Evolutionary conservation across 2,329 filamentous ascomycete species (phyloP), one percentile per base, ranked within the genome.

Genomic region (Colletotrichum abscissum): DNA sequence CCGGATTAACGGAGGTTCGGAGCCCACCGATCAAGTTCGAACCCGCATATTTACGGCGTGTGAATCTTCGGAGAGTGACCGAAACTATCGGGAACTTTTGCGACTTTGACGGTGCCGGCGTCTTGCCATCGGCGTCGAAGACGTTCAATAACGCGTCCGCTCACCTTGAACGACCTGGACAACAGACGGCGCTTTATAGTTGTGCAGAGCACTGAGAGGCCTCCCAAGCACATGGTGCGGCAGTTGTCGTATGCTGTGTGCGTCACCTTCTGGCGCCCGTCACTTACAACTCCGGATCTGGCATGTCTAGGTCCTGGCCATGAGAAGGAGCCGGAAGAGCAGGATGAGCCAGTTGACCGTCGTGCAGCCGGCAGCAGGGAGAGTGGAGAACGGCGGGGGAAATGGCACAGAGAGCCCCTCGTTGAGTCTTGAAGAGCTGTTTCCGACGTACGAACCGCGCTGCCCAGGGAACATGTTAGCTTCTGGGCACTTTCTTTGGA

Each of bases 181-280:
- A 60, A 57, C 55, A 70, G 55, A 73, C 60, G 70, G 67, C 56
- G 70, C 67, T 73, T 73, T 73, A 73, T 73, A 73, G 58, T 62
- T 56, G 60, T 59, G 60, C 26, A 65, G 55, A 30, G 60, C 70
- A 49, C 9, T 26, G 24, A 73, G 70, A 73, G 70, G 70, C 70
- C 70, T 73, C 70, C 66, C n/a, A 38, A 55, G n/a, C n/a, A 54
- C 16, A 30, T 72, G 59, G 42, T 46, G 55, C 70, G 24, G 33
- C 22, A 56, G 70, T 62, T 55, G 70, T 62, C 60, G 67, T 64
- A 62, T 60, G 60, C 55, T 70, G 54, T 56, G 67, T 70, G 70
- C 70, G 70, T 70, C 70, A 65, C 70, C 60, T 56, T 46, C 55
- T 70, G 54, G 28, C 46, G 42, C 30, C 46, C 30, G 49, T 60